phyloP scores from a whole-genome alignment of 23 red algal species.

The Cyanidiococcus yangmingshanensis region DNA sequence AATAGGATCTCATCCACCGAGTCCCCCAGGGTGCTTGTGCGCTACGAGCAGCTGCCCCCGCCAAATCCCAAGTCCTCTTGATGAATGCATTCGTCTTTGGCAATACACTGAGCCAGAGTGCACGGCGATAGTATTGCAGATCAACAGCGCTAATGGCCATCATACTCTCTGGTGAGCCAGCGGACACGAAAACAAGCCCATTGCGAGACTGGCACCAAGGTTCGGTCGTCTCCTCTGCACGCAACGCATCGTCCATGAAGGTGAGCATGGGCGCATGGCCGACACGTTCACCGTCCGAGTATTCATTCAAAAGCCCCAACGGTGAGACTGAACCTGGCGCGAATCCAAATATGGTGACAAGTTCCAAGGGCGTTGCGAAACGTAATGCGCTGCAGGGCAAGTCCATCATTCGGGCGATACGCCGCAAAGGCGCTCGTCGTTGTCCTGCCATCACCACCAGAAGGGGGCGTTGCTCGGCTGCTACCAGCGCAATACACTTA shows the following conservation, averaged over 20 bases:
- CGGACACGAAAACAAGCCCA: neutral
- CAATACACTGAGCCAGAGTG: neutral
- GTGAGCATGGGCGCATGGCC: neutral
- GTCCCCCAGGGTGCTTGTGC: too few species aligned
- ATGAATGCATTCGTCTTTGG: neutral
- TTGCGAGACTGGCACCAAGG: neutral
- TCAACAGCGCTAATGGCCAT: neutral
- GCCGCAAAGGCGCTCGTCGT: neutral
- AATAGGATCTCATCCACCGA: neutral
- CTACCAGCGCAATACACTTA: constrained; percentile 2
- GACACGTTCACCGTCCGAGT: neutral
- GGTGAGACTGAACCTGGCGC: neutral
- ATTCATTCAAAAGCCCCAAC: neutral
- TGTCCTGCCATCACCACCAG: neutral
- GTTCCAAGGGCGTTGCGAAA: neutral
- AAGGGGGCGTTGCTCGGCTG: neutral
- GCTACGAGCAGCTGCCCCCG: neutral
- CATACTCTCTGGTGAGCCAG: neutral
- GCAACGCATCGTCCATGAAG: constrained; percentile 7
- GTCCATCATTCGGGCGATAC: neutral
- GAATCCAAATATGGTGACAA: neutral
- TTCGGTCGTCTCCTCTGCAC: neutral
- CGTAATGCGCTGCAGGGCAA: neutral
- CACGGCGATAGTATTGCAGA: neutral
- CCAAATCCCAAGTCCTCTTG: neutral